phyloP scores from a whole-genome alignment of 495 filamentous ascomycete genomes.

The Tetracladium marchalianum region DNA sequence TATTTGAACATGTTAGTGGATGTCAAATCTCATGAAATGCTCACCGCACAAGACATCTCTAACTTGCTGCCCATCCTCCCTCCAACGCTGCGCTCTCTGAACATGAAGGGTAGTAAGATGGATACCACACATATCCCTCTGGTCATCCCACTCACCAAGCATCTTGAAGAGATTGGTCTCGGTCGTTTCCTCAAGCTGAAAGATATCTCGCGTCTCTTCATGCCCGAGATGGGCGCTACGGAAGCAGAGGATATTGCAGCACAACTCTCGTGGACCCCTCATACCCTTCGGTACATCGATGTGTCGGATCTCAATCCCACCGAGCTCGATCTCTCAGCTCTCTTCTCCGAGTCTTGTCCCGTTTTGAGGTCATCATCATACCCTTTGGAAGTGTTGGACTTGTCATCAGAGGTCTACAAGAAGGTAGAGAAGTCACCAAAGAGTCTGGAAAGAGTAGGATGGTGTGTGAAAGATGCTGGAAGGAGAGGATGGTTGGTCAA shows the following conservation, averaged over 20 bases:
- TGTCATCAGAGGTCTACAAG: conserved; percentile 55
- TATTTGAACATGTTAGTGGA: conserved; percentile 71
- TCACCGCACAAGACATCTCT: conserved; percentile 55
- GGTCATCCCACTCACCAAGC: conserved; percentile 62
- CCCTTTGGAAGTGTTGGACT: conserved; percentile 72
- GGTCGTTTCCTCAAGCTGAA: conserved; percentile 55
- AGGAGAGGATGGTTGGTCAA: conserved; percentile 60
- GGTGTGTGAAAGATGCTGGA: conserved; percentile 61
- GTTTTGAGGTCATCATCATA: conserved; percentile 47
- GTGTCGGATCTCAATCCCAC: conserved; percentile 50
- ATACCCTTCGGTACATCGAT: conserved; percentile 69
- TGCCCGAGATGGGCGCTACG: conserved; percentile 30
- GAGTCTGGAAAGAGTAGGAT: conserved; percentile 39
- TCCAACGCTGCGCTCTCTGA: conserved; percentile 58
- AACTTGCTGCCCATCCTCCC: conserved; percentile 62
- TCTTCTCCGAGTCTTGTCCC: conserved; percentile 48
- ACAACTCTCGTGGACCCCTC: conserved; percentile 43
- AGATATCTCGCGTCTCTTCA: conserved; percentile 52
- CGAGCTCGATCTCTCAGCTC: conserved; percentile 47
- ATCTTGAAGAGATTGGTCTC: conserved; percentile 70
- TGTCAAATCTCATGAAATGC: conserved; percentile 59
- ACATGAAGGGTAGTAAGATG: conserved; percentile 68
- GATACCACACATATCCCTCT: conserved; percentile 51
- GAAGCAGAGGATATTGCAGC: conserved; percentile 15
- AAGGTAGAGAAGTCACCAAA: conserved; percentile 19